These are phyloP conservation scores for Camelina neglecta DNA, from an alignment of 345 rosid genomes.

Conservation along the genomic window DNA sequence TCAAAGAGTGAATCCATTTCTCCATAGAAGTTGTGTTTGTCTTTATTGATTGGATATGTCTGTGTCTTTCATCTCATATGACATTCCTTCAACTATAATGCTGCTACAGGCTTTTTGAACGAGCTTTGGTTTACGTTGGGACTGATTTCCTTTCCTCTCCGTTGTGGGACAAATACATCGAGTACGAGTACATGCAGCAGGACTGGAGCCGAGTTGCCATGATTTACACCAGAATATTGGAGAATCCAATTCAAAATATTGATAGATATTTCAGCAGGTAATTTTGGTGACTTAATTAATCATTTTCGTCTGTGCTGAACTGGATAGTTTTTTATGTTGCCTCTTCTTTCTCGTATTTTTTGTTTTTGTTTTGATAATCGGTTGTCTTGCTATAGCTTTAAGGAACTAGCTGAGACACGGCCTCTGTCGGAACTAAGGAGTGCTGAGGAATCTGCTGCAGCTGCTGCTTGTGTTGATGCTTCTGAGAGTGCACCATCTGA, in stretches of 20 bases:
- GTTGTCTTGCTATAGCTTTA: slow-evolving; percentile 61
- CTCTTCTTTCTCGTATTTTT: slow-evolving; percentile 13
- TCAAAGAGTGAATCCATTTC: slow-evolving; percentile 79
- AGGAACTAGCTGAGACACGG: slow-evolving; percentile 76
- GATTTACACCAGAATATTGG: slow-evolving; percentile 83
- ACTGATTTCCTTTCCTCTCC: slow-evolving; percentile 82
- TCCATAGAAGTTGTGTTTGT: slow-evolving; percentile 51
- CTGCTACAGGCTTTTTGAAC: slow-evolving; percentile 82
- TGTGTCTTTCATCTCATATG: slow-evolving; percentile 41
- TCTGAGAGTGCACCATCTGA: slow-evolving; percentile 50
- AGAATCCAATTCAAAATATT: slow-evolving; percentile 83
- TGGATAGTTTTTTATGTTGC: slow-evolving; percentile 13
- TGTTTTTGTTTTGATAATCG: slow-evolving; percentile 25
- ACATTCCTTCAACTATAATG: slow-evolving; percentile 35
- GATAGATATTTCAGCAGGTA: slow-evolving; percentile 82
- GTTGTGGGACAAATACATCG: slow-evolving; percentile 95
- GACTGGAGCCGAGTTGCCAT: slow-evolving; percentile 79
- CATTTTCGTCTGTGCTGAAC: neutral
- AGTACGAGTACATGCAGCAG: slow-evolving; percentile 89
- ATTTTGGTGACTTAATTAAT: slow-evolving; percentile 21
- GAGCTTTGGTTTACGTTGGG: slow-evolving; percentile 89
- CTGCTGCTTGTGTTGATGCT: slow-evolving; percentile 45
- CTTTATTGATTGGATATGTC: slow-evolving; percentile 45
- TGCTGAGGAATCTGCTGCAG: slow-evolving; percentile 65
- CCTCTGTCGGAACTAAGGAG: slow-evolving; percentile 83